Evolutionary conservation across 139 green algal genomes (phyloP), one percentile per base, ranked within the genome.

Genomic region (Edaphochlamys debaryana): DNA sequence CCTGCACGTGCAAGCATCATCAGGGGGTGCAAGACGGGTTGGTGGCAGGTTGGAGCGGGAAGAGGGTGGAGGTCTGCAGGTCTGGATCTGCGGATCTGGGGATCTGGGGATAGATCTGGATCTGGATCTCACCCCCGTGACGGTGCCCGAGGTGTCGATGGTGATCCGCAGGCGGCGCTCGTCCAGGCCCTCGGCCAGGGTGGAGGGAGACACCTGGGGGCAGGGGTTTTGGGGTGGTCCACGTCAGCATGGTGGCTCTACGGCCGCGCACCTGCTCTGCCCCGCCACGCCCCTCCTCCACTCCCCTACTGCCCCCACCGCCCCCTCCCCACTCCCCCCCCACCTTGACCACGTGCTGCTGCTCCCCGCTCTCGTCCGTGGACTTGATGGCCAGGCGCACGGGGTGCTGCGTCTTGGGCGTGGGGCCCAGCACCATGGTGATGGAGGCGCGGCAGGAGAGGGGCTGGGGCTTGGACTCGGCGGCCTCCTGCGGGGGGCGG

Each of bases 101-200:
- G n/a, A n/a, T n/a, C n/a, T n/a, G n/a, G n/a, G n/a, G n/a, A n/a
- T n/a, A n/a, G n/a, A n/a, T n/a, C n/a, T n/a, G n/a, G n/a, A n/a
- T n/a, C n/a, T n/a, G n/a, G n/a, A n/a, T n/a, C n/a, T 19, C 50
- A 58, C 56, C 0, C 71, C 23, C 30, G 69, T 60, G 22, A 92
- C 48, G 30, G 22, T 88, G 66, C 89, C 89, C 1, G n/a, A 6
- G 52, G 62, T 60, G 71, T 92, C 84, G 23, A 92, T 76, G 41
- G 67, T 70, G 3, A 92, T 38, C 6, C 79, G 74, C 34, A 92
- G 80, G 5, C 89, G 83, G 19, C 89, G 86, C 66, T 85, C 69
- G 66, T 88, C 48, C 25, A 92, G 50, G 1, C 82, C 88, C 30
- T 86, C 45, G 7, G 38, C 29, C 20, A 90, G n/a, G 1, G 45